A percentile compares a stretch with the other conserved stretches of the same genome.
These are phyloP conservation scores for Coemansia sp. DNA, from an alignment of 192 early-diverging fungal genomes.

Conservation along the genomic window DNA sequence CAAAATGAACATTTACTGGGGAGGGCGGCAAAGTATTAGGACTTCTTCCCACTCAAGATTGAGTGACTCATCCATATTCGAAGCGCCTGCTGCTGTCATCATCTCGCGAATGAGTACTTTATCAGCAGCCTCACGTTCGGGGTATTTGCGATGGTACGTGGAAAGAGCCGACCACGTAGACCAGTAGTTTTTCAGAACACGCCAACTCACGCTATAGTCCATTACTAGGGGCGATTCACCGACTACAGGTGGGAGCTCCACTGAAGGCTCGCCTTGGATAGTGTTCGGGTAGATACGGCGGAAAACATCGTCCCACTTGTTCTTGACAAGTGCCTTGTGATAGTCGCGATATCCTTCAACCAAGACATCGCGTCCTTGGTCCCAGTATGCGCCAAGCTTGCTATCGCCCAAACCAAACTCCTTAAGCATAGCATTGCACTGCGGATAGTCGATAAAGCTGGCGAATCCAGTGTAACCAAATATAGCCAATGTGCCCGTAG, in stretches of 20 bases:
- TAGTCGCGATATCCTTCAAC: constrained; percentile 32
- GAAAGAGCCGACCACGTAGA: constrained; percentile 25
- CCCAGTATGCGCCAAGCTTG: constrained; percentile 24
- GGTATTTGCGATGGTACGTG: constrained; percentile 19
- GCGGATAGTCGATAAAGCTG: constrained; percentile 43
- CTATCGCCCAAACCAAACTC: constrained; percentile 17
- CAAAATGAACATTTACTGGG: neutral
- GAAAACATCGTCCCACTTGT: constrained; percentile 12
- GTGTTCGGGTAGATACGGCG: constrained; percentile 23
- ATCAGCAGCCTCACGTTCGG: constrained; percentile 15
- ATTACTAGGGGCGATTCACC: constrained; percentile 15
- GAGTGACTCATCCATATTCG: constrained; percentile 31
- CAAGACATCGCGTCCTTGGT: constrained; percentile 25
- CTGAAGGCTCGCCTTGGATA: constrained; percentile 15
- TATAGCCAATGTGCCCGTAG: constrained; percentile 41
- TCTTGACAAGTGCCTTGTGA: constrained; percentile 12
- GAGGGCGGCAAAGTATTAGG: constrained; percentile 28
- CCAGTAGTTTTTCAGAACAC: constrained; percentile 16
- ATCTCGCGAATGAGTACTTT: constrained; percentile 15
- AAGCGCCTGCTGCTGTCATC: constrained; percentile 28
- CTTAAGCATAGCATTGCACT: constrained; percentile 33
- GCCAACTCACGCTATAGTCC: constrained; percentile 28
- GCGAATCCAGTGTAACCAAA: constrained; percentile 44
- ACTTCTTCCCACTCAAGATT: constrained; percentile 36
- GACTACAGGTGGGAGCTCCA: constrained; percentile 8